A percentile compares a stretch with the other conserved stretches of the same genome.
Evolutionary conservation across 345 rosid genomes (phyloP).

Genomic region (Brassica juncea): DNA sequence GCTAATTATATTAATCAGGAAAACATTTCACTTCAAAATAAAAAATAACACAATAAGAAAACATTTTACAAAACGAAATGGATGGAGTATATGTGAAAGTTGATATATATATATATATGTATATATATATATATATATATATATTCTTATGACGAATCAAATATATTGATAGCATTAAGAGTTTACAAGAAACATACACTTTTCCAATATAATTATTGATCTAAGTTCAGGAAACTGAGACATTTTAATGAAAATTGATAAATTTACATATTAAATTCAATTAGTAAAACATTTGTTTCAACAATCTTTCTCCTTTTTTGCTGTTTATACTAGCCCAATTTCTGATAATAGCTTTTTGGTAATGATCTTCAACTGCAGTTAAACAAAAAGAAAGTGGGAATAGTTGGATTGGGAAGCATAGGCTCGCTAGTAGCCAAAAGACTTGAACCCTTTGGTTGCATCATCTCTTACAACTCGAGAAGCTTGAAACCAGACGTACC

Average conservation of each 20-base stretch:
- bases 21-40: background rate
- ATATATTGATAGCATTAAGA: too few species aligned
- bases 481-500: background rate
- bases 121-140: too few species aligned
- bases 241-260: too few species aligned
- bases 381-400: constrained; percentile 18
- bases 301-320: background rate
- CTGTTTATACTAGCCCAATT: background rate
- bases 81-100: background rate
- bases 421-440: constrained; percentile 24
- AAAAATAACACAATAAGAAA: background rate
- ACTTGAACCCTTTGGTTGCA: constrained; percentile 29
- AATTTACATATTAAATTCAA: background rate
- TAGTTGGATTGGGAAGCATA: constrained; percentile 23
- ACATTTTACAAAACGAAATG: background rate
- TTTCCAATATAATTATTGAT: too few species aligned
- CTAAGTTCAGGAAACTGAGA: too few species aligned
- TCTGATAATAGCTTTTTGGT: background rate
- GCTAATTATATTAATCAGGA: background rate
- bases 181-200: too few species aligned
- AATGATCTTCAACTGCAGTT: background rate
- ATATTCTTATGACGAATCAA: too few species aligned
- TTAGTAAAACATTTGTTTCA: background rate
- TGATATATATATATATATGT: background rate
- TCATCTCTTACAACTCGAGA: constrained; percentile 28